phyloP scores from a whole-genome alignment of 1,284 basidiomycete genomes.

The Pseudozyma sp. region DNA sequence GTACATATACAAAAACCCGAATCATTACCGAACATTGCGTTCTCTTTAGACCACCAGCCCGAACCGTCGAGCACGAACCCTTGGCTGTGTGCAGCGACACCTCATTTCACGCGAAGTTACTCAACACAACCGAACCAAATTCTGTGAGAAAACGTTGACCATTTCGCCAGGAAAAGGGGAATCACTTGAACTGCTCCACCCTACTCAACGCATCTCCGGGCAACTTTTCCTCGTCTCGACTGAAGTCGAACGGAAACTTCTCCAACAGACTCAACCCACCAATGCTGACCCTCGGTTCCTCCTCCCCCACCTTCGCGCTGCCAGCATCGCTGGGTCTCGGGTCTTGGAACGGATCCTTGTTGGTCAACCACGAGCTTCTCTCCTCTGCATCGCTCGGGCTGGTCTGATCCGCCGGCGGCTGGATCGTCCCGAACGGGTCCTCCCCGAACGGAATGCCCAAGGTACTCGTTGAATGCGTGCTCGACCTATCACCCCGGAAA shows the following conservation, averaged over 20 bases:
- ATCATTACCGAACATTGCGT: no score
- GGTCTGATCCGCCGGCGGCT: conserved; percentile 1
- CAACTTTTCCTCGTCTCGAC: not conserved
- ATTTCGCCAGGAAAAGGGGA: not conserved
- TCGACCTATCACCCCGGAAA: conserved; percentile 6
- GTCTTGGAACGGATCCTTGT: conserved; percentile 18
- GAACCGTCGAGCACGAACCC: no score
- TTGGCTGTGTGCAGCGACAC: no score
- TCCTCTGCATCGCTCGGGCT: conserved; percentile 22
- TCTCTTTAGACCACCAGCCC: no score
- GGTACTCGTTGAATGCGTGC: conserved; percentile 25
- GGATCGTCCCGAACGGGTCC: conserved; percentile 23
- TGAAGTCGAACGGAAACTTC: conserved; percentile 26
- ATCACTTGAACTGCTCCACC: conserved; percentile 22
- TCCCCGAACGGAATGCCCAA: conserved; percentile 48
- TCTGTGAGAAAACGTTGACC: no score
- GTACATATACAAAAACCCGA: no score
- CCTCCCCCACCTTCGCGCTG: not conserved
- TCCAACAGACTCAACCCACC: conserved; percentile 34
- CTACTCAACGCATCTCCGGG: conserved; percentile 17
- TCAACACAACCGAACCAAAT: no score
- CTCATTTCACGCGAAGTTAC: no score
- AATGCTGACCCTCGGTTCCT: conserved; percentile 5
- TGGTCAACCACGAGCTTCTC: conserved; percentile 9
- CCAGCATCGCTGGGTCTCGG: not conserved